Conservation (phyloP, 148 eudicot species). For the Vaccinium darrowii region DNA sequence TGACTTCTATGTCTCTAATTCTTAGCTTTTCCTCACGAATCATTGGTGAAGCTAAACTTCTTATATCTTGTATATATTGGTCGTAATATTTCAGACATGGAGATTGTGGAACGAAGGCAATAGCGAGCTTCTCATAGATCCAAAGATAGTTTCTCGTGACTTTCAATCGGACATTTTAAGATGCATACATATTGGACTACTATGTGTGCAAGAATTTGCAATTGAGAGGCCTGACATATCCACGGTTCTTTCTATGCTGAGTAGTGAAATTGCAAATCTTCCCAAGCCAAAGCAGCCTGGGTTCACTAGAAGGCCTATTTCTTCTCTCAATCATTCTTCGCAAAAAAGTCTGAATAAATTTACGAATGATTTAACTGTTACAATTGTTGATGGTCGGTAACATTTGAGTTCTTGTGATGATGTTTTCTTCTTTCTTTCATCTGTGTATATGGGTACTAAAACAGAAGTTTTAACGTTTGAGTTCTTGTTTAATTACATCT, state of each 20-base stretch:
- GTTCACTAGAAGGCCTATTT: slow-evolving; percentile 14
- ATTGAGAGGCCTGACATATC: slow-evolving; percentile 43
- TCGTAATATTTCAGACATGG: slow-evolving; percentile 31
- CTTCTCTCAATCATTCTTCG: background rate
- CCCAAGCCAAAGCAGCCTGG: slow-evolving; percentile 36
- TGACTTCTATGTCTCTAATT: background rate
- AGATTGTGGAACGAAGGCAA: slow-evolving; percentile 33
- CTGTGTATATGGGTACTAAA: background rate
- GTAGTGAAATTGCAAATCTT: slow-evolving; percentile 20
- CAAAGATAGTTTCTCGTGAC: background rate
- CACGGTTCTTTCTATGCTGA: slow-evolving; percentile 34
- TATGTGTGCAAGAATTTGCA: slow-evolving; percentile 58
- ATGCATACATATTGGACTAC: slow-evolving; percentile 34
- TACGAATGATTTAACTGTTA: background rate
- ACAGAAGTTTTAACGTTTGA: background rate
- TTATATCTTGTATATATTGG: too few relatives aligned
- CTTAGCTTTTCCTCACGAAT: background rate
- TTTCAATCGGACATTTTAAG: slow-evolving; percentile 12
- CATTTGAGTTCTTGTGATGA: background rate
- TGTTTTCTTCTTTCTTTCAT: background rate
- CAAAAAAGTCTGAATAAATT: background rate
- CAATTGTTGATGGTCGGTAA: background rate
- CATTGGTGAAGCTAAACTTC: slow-evolving; percentile 34
- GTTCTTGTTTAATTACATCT: background rate
- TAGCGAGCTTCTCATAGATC: slow-evolving; percentile 23